phyloP scores from a whole-genome alignment of 2,329 filamentous ascomycete species.

The Rhexocercosporidium sp. region DNA sequence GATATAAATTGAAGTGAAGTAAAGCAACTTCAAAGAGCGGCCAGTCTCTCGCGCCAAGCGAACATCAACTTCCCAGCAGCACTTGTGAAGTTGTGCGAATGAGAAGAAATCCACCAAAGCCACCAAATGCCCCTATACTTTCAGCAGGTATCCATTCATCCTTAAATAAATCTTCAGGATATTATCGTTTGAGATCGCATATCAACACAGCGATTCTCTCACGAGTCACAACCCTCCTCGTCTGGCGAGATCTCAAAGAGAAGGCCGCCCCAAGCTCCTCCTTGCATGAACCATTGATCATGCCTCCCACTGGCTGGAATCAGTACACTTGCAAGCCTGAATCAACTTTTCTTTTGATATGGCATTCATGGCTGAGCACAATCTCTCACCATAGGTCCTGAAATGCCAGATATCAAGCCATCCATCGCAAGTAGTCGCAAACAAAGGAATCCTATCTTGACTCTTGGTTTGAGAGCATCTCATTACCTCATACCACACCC shows the following conservation, averaged over 20 bases:
- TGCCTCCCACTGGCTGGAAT: not conserved
- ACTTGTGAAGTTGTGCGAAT: no score
- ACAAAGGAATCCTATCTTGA: not conserved
- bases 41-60: no score
- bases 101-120: no score
- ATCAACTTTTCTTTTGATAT: not conserved
- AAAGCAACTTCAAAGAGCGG: no score
- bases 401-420: not conserved
- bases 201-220: not conserved
- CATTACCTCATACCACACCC: slow-evolving; percentile 1
- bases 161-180: no score
- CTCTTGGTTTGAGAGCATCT: not conserved
- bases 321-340: not conserved
- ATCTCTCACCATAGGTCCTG: not conserved
- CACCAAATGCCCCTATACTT: no score
- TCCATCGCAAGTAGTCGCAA: not conserved
- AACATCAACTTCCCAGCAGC: no score
- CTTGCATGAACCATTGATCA: not conserved
- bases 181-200: no score
- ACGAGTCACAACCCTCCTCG: not conserved
- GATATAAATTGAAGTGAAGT: no score
- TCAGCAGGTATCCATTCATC: no score
- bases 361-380: not conserved
- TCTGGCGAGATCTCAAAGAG: not conserved
- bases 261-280: not conserved